Evolutionary conservation across 495 filamentous ascomycete species (phyloP), one percentile per base, ranked within the genome.

Genomic region (Cryomyces minteri): DNA sequence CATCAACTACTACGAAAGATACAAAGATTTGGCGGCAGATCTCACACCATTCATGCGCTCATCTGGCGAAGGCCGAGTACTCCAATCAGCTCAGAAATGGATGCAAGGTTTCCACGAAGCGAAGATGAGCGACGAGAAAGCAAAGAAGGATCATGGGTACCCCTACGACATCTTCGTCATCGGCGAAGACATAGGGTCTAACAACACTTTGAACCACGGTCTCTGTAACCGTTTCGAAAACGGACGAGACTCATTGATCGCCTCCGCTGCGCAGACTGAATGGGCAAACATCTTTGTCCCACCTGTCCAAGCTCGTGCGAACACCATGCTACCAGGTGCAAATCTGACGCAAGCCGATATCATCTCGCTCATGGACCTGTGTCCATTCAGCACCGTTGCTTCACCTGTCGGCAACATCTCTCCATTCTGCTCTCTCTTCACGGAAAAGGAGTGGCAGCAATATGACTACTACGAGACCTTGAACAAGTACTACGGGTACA

Each of bases 381-480:
- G 86, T 56, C 73, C 85, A 0, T 94, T 85, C 57, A 69, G 79
- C 47, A 86, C 82, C 0, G 73, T 92, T 5, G 73, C 80, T 6
- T 55, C 61, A 10, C 48, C 32, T 53, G 62, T 30, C 32, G 64
- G 49, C 48, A 62, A 52, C 0, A 32, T 67, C 6, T 84, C 81
- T 0, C 62, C 61, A 1, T 88, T 92, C 64, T 94, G 86, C 54
- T 44, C 49, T 9, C 66, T 92, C 29, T 92, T 92, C 64, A 77
- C 67, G 0, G 47, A 62, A 29, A 50, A 62, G 1, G 84, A 94
- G 58, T 94, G 81, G 80, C 50, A 60, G 1, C 54, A 72, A 25
- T 94, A 88, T 60, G 73, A 84, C 57, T 88, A 88, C 61, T 77
- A 74, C 59, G 74, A 83, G 52, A 69, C 74, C 0, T 61, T 94